Evolutionary conservation across 768 basidiomycete genomes (phyloP).

Genomic region (Phaeotremella fagi): DNA sequence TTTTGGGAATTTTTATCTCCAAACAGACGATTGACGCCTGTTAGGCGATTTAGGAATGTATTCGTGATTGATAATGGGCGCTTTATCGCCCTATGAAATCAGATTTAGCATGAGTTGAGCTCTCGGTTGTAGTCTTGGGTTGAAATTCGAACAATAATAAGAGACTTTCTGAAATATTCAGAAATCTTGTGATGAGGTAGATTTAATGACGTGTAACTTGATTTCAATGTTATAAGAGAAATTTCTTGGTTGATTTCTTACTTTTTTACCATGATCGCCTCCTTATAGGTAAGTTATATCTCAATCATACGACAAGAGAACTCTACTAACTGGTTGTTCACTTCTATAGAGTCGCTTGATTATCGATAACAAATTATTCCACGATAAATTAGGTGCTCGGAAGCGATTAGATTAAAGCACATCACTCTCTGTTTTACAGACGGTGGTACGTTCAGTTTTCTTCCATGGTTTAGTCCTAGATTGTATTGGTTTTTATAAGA

Average conservation of each 20-base stretch:
- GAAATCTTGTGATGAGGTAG: too few relatives aligned
- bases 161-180: too few relatives aligned
- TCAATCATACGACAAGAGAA: neutral
- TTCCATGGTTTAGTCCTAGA: slow-evolving; percentile 4
- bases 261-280: slow-evolving; percentile 8
- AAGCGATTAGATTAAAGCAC: slow-evolving; percentile 22
- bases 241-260: neutral
- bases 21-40: neutral
- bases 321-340: slow-evolving; percentile 3
- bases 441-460: slow-evolving; percentile 22
- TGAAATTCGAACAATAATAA: too few relatives aligned
- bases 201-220: neutral
- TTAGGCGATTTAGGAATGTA: neutral
- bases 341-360: slow-evolving; percentile 30
- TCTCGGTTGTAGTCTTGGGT: too few relatives aligned
- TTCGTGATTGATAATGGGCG: neutral
- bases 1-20: too few relatives aligned
- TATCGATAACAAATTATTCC: slow-evolving; percentile 10
- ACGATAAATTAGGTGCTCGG: slow-evolving; percentile 36
- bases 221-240: neutral
- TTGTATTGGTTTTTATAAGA: neutral
- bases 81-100: neutral
- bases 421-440: slow-evolving; percentile 16
- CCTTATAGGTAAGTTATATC: slow-evolving; percentile 27
- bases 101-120: too few relatives aligned